These are phyloP conservation scores for Globisporangium polare DNA, from an alignment of 352 stramenopile species.

Conservation along the genomic window DNA sequence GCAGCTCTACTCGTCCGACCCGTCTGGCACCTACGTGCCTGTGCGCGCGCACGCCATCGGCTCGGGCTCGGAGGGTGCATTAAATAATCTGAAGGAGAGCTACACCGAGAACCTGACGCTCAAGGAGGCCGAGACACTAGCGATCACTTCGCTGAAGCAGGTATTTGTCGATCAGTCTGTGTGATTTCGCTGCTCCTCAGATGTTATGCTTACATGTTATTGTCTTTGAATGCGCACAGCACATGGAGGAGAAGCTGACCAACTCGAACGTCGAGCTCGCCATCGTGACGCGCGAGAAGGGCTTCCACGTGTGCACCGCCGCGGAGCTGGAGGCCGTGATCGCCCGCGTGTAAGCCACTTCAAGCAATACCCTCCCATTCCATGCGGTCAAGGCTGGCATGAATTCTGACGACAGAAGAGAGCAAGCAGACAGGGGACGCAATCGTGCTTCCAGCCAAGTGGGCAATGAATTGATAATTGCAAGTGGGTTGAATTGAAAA, in stretches of 20 bases:
- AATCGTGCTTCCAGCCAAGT: not conserved
- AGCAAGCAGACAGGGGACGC: not conserved
- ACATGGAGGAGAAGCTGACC: conserved; percentile 99
- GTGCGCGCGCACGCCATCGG: conserved; percentile 99
- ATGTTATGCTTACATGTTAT: not conserved
- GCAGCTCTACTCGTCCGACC: conserved; percentile 97
- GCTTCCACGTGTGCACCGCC: conserved; percentile 94
- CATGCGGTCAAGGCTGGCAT: too few species aligned
- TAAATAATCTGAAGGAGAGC: conserved; percentile 97
- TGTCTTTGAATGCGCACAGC: conserved; percentile 26
- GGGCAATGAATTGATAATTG: not conserved
- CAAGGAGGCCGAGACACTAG: conserved; percentile 95
- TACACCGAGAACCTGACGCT: conserved; percentile 97
- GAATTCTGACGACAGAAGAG: not conserved
- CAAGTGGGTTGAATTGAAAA: conserved; percentile 6
- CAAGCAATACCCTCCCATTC: not conserved
- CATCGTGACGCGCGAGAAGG: conserved; percentile 91
- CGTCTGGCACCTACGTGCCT: conserved; percentile 96
- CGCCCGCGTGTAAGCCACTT: conserved; percentile 50
- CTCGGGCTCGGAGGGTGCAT: conserved; percentile 95
- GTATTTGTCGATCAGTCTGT: too few species aligned
- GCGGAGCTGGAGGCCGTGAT: conserved; percentile 94
- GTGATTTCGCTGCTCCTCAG: not conserved
- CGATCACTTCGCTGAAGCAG: conserved; percentile 96
- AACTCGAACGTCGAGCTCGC: conserved; percentile 98